Evolutionary conservation across 441 rosid genomes (phyloP).

Genomic region (Lepidium campestre): DNA sequence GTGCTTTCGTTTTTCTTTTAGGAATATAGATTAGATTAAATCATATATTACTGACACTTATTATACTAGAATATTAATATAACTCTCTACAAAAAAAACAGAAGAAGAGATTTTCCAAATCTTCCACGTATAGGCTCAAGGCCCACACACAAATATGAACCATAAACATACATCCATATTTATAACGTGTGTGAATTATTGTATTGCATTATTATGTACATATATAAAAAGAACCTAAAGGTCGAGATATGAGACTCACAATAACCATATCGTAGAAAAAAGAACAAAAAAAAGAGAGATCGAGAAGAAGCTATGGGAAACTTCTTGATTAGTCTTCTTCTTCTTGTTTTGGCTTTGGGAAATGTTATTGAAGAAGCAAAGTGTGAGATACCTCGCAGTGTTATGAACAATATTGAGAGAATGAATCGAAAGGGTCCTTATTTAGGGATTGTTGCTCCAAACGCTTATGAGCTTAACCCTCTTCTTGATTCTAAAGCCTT

Average conservation of each 20-base stretch:
- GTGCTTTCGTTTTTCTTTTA: neutral
- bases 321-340: constrained; percentile 11
- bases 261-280: constrained; percentile 2
- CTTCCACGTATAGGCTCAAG: neutral
- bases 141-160: neutral
- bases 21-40: neutral
- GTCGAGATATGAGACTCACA: neutral
- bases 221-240: constrained; percentile 1
- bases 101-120: neutral
- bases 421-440: constrained; percentile 45
- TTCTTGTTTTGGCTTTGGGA: constrained; percentile 13
- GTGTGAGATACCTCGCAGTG: constrained; percentile 26
- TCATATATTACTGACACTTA: neutral
- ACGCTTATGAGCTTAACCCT: constrained; percentile 66
- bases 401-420: constrained; percentile 18
- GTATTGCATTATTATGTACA: neutral
- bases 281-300: neutral
- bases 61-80: neutral
- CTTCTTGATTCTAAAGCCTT: constrained; percentile 50
- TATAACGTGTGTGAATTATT: neutral
- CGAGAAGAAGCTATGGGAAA: constrained; percentile 9
- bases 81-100: neutral
- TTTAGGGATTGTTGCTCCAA: constrained; percentile 52
- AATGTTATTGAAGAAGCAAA: constrained; percentile 15
- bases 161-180: neutral